Conservation (phyloP, 768 basidiomycete genomes). For the Thelephora ganbajun region DNA sequence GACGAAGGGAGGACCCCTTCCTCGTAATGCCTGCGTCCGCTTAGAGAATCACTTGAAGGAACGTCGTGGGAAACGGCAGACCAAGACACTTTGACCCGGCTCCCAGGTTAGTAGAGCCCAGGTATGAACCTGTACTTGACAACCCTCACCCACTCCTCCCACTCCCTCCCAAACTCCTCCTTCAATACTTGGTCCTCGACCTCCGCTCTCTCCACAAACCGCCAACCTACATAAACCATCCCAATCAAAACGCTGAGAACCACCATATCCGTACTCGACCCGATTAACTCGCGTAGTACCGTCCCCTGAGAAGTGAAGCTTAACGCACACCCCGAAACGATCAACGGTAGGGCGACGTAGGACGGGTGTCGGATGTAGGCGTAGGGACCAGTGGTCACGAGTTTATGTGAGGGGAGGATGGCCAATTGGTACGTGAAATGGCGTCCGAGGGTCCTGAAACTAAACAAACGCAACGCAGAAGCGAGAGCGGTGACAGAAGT, state of each 20-base stretch:
- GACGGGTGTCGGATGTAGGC: conserved; percentile 20
- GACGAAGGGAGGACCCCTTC: no score
- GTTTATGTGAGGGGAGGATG: conserved; percentile 16
- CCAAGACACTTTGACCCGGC: not conserved
- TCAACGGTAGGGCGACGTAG: conserved; percentile 14
- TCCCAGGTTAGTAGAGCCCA: not conserved
- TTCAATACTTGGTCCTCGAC: not conserved
- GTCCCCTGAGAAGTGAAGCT: not conserved
- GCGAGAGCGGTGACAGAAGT: not conserved
- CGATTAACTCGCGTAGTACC: not conserved
- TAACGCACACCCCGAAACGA: conserved; percentile 4
- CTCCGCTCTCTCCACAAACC: not conserved
- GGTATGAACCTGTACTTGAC: conserved; percentile 1
- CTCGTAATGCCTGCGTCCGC: no score
- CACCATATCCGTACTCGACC: not conserved
- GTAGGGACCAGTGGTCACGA: conserved; percentile 22
- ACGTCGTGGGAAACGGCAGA: no score
- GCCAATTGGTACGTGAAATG: conserved; percentile 21
- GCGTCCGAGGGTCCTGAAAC: conserved; percentile 16
- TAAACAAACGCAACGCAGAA: not conserved
- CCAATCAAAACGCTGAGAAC: not conserved
- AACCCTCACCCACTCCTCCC: not conserved
- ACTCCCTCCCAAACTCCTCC: conserved; percentile 3
- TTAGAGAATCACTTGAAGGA: no score
- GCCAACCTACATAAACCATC: not conserved